Percentiles rank a stretch among this genome's conserved stretches.
Conservation (phyloP, 208 protist species). For the Trichomonas tenax region DNA sequence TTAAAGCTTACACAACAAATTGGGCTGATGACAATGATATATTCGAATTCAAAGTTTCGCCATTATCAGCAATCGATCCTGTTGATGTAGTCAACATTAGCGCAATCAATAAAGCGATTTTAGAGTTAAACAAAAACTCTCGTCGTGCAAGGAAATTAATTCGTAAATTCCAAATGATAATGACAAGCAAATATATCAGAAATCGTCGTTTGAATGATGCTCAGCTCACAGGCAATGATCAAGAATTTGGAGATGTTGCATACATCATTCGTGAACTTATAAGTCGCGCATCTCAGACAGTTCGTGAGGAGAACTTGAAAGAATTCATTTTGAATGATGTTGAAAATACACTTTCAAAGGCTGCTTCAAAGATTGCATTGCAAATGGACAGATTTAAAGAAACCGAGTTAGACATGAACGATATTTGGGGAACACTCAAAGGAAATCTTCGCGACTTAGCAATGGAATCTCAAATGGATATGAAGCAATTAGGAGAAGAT, state of each 20-base stretch:
- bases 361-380: neutral
- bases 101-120: neutral
- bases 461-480: neutral
- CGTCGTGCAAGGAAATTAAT: neutral
- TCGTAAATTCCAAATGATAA: neutral
- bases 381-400: neutral
- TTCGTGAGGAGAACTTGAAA: neutral
- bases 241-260: neutral
- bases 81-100: neutral
- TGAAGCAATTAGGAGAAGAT: neutral
- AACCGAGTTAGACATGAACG: neutral
- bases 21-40: neutral
- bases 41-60: neutral
- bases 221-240: neutral
- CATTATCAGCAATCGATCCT: neutral
- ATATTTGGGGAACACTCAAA: neutral
- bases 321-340: neutral
- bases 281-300: neutral
- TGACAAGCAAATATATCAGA: neutral
- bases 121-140: neutral
- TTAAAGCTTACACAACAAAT: neutral
- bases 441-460: neutral
- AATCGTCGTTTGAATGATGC: neutral
- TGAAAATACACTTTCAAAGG: neutral
- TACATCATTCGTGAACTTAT: neutral